phyloP scores from a whole-genome alignment of 2,329 filamentous ascomycete genomes.

The Alternaria sp. region DNA sequence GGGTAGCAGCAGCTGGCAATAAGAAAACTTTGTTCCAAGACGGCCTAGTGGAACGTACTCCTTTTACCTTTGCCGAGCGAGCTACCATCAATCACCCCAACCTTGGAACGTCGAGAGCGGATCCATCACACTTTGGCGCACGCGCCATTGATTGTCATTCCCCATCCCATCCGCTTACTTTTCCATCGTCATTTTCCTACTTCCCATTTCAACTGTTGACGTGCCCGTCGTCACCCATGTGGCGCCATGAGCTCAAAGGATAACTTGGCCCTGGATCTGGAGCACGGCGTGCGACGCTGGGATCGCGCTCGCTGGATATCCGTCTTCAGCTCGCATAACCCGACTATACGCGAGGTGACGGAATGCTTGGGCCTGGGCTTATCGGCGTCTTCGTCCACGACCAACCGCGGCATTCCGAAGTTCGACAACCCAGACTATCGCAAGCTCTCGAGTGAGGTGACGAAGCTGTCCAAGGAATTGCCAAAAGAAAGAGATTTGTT shows the following conservation, averaged over 20 bases:
- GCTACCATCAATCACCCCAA: conserved; percentile 22
- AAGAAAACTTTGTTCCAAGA: conserved; percentile 36
- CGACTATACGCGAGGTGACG: conserved; percentile 47
- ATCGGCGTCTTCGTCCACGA: conserved; percentile 43
- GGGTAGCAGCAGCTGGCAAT: conserved; percentile 22
- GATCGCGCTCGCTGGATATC: conserved; percentile 44
- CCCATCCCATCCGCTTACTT: conserved; percentile 22
- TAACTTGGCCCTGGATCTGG: conserved; percentile 37
- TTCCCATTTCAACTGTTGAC: conserved; percentile 3
- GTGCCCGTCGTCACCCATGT: conserved; percentile 21
- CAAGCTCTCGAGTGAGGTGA: conserved; percentile 45
- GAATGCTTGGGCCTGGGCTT: conserved; percentile 45
- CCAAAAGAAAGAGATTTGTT: conserved; percentile 46
- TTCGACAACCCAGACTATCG: conserved; percentile 48
- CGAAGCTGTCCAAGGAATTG: conserved; percentile 44
- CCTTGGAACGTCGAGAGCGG: conserved; percentile 10
- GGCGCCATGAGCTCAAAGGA: conserved; percentile 42
- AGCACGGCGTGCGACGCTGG: conserved; percentile 43
- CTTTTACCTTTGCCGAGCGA: conserved; percentile 35
- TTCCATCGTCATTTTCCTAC: conserved; percentile 14
- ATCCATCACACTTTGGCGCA: conserved; percentile 25
- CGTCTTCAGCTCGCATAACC: conserved; percentile 46
- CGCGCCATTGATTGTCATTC: conserved; percentile 27
- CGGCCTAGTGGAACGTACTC: conserved; percentile 34
- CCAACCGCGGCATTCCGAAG: conserved; percentile 47